These are phyloP conservation scores for Pythium angustatum DNA, from an alignment of 352 stramenopile genomes.

Conservation along the genomic window DNA sequence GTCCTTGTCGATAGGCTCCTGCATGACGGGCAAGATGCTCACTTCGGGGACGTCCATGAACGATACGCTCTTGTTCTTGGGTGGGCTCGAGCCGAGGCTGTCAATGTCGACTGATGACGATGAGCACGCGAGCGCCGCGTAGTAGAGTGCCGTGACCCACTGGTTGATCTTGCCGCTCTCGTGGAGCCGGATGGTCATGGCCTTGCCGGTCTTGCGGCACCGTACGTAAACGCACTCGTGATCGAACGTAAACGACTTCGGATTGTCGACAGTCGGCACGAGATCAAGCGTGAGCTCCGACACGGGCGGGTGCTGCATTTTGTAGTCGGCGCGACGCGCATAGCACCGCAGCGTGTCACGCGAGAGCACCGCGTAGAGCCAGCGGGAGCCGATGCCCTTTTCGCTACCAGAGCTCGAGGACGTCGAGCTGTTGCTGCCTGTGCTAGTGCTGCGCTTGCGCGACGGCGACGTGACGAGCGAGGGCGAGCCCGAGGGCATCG, in stretches of 20 bases:
- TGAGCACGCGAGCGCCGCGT: conserved; percentile 23
- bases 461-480: conserved; percentile 8
- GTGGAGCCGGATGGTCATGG: conserved; percentile 31
- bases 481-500: not conserved
- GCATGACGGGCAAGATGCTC: conserved; percentile 25
- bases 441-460: conserved; percentile 32
- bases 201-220: conserved; percentile 16
- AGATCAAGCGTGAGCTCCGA: conserved; percentile 29
- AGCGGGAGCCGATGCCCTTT: conserved; percentile 20
- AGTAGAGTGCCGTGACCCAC: conserved; percentile 36
- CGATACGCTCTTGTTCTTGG: conserved; percentile 32
- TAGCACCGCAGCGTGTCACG: conserved; percentile 29
- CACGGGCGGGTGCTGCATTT: conserved; percentile 30
- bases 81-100: conserved; percentile 5
- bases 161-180: conserved; percentile 34
- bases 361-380: conserved; percentile 34
- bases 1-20: conserved; percentile 29
- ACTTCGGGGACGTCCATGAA: conserved; percentile 31
- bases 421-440: conserved; percentile 18
- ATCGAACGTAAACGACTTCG: conserved; percentile 33
- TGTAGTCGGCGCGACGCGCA: conserved; percentile 31
- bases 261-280: conserved; percentile 19
- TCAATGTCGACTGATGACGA: not conserved
- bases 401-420: conserved; percentile 10
- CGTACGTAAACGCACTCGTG: conserved; percentile 34